Conservation (phyloP, 2,329 filamentous ascomycete genomes). For the Plectosphaerella sp. region DNA sequence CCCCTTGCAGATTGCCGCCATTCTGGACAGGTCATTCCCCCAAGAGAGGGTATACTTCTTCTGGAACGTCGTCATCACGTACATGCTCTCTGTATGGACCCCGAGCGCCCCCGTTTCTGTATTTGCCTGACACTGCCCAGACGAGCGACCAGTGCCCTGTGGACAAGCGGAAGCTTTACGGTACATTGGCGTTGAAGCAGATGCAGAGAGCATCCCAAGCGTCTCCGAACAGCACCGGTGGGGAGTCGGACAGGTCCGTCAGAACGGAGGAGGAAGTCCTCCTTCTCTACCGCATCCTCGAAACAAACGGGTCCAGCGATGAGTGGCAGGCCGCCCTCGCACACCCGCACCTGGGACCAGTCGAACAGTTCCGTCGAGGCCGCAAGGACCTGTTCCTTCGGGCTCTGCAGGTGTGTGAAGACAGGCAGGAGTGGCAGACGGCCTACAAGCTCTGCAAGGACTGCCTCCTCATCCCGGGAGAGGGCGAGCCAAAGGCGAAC, state of each 20-base stretch:
- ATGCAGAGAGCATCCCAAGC: conserved; percentile 43
- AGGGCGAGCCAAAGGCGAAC: conserved; percentile 26
- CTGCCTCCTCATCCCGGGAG: conserved; percentile 34
- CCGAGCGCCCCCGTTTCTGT: too few relatives aligned
- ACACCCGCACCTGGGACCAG: conserved; percentile 34
- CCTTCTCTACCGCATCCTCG: conserved; percentile 42
- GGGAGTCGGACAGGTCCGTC: conserved; percentile 24
- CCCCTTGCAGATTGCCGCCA: conserved; percentile 44
- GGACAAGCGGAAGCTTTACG: conserved; percentile 47
- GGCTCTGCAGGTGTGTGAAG: conserved; percentile 30
- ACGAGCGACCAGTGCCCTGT: conserved; percentile 40
- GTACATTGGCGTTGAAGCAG: conserved; percentile 45
- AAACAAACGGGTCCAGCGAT: conserved; percentile 34
- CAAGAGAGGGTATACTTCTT: conserved; percentile 45
- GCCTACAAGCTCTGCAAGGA: conserved; percentile 39
- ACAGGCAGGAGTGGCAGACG: conserved; percentile 32
- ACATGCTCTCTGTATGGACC: conserved; percentile 44
- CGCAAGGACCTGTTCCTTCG: conserved; percentile 43
- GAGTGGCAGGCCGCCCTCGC: conserved; percentile 34
- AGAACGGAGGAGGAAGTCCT: conserved; percentile 46
- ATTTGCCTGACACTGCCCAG: conserved; percentile 24
- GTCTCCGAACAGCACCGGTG: background rate
- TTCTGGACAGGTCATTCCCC: conserved; percentile 46
- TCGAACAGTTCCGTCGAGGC: conserved; percentile 38
- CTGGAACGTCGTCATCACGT: conserved; percentile 50